Evolutionary conservation across 73 alveolate genomes (phyloP).

Genomic region (Uronychia setigera): DNA sequence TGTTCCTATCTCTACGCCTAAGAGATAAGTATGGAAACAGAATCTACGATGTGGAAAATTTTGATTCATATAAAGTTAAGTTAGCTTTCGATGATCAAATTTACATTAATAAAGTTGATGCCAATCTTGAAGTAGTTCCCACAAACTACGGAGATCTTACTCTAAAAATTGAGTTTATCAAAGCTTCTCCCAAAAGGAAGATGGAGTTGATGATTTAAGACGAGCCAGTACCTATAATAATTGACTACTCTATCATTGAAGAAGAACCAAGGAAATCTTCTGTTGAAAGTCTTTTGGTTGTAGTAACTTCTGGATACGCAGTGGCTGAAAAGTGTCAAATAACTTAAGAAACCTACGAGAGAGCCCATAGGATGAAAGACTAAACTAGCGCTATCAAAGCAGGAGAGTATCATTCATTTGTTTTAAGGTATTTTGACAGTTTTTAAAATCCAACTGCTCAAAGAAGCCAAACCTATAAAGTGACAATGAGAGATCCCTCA

Average conservation of each 20-base stretch:
- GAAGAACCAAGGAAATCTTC: not conserved
- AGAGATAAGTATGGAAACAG: constrained; percentile 23
- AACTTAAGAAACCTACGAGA: not conserved
- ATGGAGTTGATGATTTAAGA: constrained; percentile 15
- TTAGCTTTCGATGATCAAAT: constrained; percentile 2
- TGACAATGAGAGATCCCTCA: too few species aligned
- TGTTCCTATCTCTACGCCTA: not conserved
- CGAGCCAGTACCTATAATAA: not conserved
- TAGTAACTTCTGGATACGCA: not conserved
- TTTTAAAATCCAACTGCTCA: constrained; percentile 10
- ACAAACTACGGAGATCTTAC: constrained; percentile 22
- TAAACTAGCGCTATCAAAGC: constrained; percentile 8
- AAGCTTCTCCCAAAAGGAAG: not conserved
- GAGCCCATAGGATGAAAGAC: constrained; percentile 1
- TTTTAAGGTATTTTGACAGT: not conserved
- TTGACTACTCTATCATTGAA: not conserved
- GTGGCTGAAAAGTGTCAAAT: not conserved
- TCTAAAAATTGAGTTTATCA: constrained; percentile 7
- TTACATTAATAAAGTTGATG: not conserved
- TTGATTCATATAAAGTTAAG: constrained; percentile 1
- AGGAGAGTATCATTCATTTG: not conserved
- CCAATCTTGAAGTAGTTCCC: not conserved
- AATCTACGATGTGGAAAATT: constrained; percentile 9
- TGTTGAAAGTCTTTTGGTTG: not conserved
- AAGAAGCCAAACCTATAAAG: not conserved